Conservation (phyloP, 179 eudicot species). For the Beta macrorhiza region DNA sequence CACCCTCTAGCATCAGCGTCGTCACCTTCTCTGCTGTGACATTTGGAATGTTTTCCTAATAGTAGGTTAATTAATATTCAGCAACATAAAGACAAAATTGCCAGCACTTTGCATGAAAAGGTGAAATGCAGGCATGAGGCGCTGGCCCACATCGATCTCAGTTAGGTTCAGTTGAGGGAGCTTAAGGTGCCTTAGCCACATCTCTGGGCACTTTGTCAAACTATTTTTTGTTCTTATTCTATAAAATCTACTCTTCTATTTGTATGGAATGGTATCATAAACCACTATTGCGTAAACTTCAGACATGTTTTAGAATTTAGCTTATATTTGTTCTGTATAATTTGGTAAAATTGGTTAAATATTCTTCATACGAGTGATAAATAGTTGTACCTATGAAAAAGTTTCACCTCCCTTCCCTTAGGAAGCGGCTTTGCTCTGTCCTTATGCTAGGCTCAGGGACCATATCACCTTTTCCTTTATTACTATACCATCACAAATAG, state of each 20-base stretch:
- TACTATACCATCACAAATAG: neutral
- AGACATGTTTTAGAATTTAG: neutral
- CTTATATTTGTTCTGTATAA: neutral
- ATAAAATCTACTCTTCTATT: neutral
- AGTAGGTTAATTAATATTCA: slow-evolving; percentile 12
- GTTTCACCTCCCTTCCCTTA: neutral
- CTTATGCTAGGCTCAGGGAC: neutral
- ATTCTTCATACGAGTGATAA: neutral
- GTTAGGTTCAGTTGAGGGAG: neutral
- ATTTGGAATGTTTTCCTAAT: slow-evolving; percentile 83
- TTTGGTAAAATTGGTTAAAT: neutral
- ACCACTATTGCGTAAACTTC: neutral
- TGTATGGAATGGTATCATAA: neutral
- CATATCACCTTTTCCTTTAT: neutral
- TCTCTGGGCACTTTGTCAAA: neutral
- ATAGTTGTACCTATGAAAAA: neutral
- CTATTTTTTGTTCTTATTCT: neutral
- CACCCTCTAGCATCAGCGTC: slow-evolving; percentile 73
- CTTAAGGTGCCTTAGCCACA: neutral
- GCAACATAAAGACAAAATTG: neutral
- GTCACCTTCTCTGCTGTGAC: slow-evolving; percentile 84
- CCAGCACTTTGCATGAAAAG: neutral
- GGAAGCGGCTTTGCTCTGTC: neutral
- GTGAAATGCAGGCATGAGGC: neutral
- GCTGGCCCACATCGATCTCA: neutral